These are phyloP conservation scores for Sungouiozyma intestinalis DNA, from an alignment of 805 yeast species.

Conservation along the genomic window DNA sequence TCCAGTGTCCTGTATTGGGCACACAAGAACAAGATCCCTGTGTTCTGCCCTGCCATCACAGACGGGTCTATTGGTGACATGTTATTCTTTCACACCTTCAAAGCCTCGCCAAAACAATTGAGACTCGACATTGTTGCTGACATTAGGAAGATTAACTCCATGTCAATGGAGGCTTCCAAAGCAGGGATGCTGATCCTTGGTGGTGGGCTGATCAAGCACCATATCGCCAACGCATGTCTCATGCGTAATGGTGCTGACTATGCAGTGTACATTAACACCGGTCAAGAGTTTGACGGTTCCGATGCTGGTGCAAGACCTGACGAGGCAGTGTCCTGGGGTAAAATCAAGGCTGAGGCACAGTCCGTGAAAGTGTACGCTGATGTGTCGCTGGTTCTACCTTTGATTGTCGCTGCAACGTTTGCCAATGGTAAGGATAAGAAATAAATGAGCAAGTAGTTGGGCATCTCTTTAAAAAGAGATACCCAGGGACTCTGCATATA, in stretches of 20 bases:
- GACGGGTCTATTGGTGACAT: slow-evolving; percentile 99
- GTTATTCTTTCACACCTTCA: slow-evolving; percentile 97
- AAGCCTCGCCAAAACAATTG: slow-evolving; percentile 80
- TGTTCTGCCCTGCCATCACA: slow-evolving; percentile 94
- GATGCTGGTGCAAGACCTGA: slow-evolving; percentile 99
- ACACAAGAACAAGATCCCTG: slow-evolving; percentile 89
- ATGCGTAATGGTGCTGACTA: slow-evolving; percentile 99
- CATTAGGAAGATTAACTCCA: slow-evolving; percentile 79
- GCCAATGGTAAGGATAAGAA: slow-evolving; percentile 40
- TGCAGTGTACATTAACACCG: slow-evolving; percentile 95
- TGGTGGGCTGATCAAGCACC: slow-evolving; percentile 95
- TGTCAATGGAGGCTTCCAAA: slow-evolving; percentile 87
- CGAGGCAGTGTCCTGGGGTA: slow-evolving; percentile 99
- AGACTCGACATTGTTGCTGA: slow-evolving; percentile 91
- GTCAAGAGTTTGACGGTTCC: slow-evolving; percentile 97
- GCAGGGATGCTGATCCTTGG: slow-evolving; percentile 97
- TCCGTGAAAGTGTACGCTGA: slow-evolving; percentile 91
- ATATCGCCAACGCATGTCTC: slow-evolving; percentile 92
- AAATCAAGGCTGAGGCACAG: slow-evolving; percentile 88
- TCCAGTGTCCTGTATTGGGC: slow-evolving; percentile 95
- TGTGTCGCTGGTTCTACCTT: slow-evolving; percentile 88
- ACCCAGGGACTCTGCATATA: too few species aligned
- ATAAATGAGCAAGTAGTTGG: neutral
- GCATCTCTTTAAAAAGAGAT: too few species aligned
- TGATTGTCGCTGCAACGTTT: slow-evolving; percentile 96